phyloP scores from a whole-genome alignment of 2,329 filamentous ascomycete species.

The Sporothrix phasma region DNA sequence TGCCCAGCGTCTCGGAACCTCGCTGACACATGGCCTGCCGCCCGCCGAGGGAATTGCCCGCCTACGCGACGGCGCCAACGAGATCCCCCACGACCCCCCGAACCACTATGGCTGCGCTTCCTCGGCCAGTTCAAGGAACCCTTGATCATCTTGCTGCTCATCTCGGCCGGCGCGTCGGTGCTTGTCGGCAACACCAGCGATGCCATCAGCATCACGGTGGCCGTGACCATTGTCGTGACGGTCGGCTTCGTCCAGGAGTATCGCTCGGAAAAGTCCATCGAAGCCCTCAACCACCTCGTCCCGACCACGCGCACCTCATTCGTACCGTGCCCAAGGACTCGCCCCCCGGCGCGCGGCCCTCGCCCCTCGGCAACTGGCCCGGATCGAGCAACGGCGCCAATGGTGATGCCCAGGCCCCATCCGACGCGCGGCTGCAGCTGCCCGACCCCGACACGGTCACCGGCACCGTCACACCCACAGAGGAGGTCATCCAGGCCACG shows the following conservation, averaged over 20 bases:
- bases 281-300: slow-evolving; percentile 85
- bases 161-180: slow-evolving; percentile 78
- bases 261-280: slow-evolving; percentile 91
- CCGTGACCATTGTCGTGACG: slow-evolving; percentile 91
- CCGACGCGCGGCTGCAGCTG: neutral
- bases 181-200: slow-evolving; percentile 91
- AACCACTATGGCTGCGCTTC: slow-evolving; percentile 91
- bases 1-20: slow-evolving; percentile 68
- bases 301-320: slow-evolving; percentile 92
- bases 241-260: slow-evolving; percentile 98
- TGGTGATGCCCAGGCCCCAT: neutral
- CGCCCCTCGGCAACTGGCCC: slow-evolving; percentile 37
- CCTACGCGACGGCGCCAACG: slow-evolving; percentile 76
- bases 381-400: slow-evolving; percentile 26
- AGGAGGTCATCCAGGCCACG: slow-evolving; percentile 56
- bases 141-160: slow-evolving; percentile 81
- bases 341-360: slow-evolving; percentile 25
- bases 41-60: slow-evolving; percentile 72
- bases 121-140: slow-evolving; percentile 95
- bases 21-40: slow-evolving; percentile 70
- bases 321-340: slow-evolving; percentile 40
- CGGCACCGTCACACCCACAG: slow-evolving; percentile 46
- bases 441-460: slow-evolving; percentile 23
- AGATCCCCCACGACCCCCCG: slow-evolving; percentile 90
- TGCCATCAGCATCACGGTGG: slow-evolving; percentile 87